These are phyloP conservation scores for Leccinum griseonigrum DNA, from an alignment of 1,284 basidiomycete genomes.

Conservation along the genomic window DNA sequence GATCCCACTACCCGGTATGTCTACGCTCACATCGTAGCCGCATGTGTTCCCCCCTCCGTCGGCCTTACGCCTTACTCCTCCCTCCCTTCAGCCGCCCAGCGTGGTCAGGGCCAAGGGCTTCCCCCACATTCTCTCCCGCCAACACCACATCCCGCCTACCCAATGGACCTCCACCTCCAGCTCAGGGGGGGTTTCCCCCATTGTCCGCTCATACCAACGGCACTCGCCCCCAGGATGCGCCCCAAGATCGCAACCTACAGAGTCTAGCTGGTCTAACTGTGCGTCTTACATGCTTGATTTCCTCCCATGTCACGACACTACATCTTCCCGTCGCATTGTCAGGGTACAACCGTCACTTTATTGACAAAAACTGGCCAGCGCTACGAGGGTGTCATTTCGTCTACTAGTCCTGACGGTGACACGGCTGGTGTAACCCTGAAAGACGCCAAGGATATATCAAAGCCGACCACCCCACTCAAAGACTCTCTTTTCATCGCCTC, in stretches of 20 bases:
- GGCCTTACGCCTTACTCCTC: conserved; percentile 8
- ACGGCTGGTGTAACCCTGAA: conserved; percentile 68
- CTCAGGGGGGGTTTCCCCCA: conserved; percentile 49
- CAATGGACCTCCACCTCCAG: conserved; percentile 36
- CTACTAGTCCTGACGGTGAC: conserved; percentile 64
- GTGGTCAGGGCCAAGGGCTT: conserved; percentile 63
- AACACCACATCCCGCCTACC: conserved; percentile 49
- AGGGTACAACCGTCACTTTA: conserved; percentile 75
- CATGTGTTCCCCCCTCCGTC: conserved; percentile 9
- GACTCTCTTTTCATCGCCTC: conserved; percentile 67
- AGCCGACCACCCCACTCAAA: conserved; percentile 62
- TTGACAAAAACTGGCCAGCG: conserved; percentile 64
- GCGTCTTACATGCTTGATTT: conserved; percentile 31
- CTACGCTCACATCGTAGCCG: conserved; percentile 14
- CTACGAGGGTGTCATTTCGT: conserved; percentile 66
- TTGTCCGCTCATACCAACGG: conserved; percentile 47
- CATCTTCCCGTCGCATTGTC: conserved; percentile 17
- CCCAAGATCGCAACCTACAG: conserved; percentile 57
- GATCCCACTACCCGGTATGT: conserved; percentile 58
- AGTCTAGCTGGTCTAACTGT: conserved; percentile 64
- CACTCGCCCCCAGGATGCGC: conserved; percentile 39
- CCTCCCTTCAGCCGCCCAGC: conserved; percentile 49
- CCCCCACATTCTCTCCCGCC: conserved; percentile 63
- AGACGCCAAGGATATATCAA: conserved; percentile 67
- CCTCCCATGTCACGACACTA: conserved; percentile 18